Percentiles rank a stretch among this genome's conserved stretches.
Conservation (phyloP, 2,329 filamentous ascomycete species). For the Alternaria sp. region DNA sequence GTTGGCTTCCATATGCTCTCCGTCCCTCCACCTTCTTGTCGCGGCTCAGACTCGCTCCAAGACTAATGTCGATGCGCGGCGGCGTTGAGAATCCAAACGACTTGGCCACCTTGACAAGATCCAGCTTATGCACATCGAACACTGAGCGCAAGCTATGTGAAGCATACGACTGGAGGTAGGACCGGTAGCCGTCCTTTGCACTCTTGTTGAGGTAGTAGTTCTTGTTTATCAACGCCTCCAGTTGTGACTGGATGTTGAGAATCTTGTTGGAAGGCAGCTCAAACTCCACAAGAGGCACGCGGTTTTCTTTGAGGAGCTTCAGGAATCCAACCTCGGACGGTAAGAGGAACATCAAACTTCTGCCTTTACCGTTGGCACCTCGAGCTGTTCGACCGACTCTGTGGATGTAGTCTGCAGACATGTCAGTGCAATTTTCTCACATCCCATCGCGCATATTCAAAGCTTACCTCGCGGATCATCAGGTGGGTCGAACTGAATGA, state of each 20-base stretch:
- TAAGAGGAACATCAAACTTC: slow-evolving; percentile 91
- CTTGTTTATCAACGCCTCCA: slow-evolving; percentile 51
- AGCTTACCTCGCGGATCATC: slow-evolving; percentile 7
- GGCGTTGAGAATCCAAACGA: slow-evolving; percentile 81
- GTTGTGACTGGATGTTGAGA: slow-evolving; percentile 54
- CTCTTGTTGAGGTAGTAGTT: slow-evolving; percentile 98
- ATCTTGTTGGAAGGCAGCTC: slow-evolving; percentile 94
- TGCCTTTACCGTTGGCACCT: slow-evolving; percentile 82
- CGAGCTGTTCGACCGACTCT: slow-evolving; percentile 93
- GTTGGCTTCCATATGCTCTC: slow-evolving; percentile 80
- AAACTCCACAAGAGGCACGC: slow-evolving; percentile 94
- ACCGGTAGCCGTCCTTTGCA: slow-evolving; percentile 78
- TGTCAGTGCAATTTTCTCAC: slow-evolving; percentile 75
- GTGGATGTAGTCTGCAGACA: slow-evolving; percentile 75
- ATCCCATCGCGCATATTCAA: background rate
- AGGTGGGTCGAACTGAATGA: slow-evolving; percentile 73
- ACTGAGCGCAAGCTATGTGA: slow-evolving; percentile 83
- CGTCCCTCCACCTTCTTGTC: slow-evolving; percentile 72
- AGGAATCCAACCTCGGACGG: slow-evolving; percentile 93
- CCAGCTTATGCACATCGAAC: slow-evolving; percentile 83
- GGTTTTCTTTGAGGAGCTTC: slow-evolving; percentile 85
- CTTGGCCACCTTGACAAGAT: slow-evolving; percentile 84
- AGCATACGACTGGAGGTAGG: slow-evolving; percentile 94
- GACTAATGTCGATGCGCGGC: slow-evolving; percentile 78
- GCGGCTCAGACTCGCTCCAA: slow-evolving; percentile 78